phyloP scores from a whole-genome alignment of 257 asterid species.

The Coffea canephora region DNA sequence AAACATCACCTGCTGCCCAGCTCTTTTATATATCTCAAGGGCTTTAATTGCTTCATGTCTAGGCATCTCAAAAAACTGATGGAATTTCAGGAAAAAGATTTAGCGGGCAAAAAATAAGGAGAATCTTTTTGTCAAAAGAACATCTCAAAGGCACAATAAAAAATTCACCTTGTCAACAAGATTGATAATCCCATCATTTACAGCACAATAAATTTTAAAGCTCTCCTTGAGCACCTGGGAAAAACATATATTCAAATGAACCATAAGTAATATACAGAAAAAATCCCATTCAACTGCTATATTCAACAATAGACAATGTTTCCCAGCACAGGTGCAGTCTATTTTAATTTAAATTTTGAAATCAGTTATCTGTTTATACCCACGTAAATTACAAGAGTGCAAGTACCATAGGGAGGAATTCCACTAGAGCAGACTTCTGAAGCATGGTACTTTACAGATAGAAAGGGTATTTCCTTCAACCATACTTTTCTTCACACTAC shows the following conservation, averaged over 20 bases:
- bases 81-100: slow-evolving; percentile 18
- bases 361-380: not conserved
- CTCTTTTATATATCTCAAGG: slow-evolving; percentile 90
- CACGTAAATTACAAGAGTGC: not conserved
- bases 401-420: not conserved
- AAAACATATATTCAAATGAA: slow-evolving; percentile 19
- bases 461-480: not conserved
- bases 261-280: not conserved
- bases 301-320: not conserved
- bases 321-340: not conserved
- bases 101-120: not conserved
- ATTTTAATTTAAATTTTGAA: not conserved
- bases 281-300: not conserved
- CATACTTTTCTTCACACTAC: not conserved
- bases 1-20: slow-evolving; percentile 88
- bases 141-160: slow-evolving; percentile 10
- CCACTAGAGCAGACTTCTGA: not conserved
- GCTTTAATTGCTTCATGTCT: slow-evolving; percentile 97
- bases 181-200: slow-evolving; percentile 95
- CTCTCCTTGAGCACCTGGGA: slow-evolving; percentile 98
- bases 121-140: not conserved
- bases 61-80: slow-evolving; percentile 99
- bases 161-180: slow-evolving; percentile 91
- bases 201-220: slow-evolving; percentile 89
- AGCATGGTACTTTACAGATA: not conserved